Evolutionary conservation across 2,329 filamentous ascomycete species (phyloP).

Genomic region (Venturiaceae sp.): DNA sequence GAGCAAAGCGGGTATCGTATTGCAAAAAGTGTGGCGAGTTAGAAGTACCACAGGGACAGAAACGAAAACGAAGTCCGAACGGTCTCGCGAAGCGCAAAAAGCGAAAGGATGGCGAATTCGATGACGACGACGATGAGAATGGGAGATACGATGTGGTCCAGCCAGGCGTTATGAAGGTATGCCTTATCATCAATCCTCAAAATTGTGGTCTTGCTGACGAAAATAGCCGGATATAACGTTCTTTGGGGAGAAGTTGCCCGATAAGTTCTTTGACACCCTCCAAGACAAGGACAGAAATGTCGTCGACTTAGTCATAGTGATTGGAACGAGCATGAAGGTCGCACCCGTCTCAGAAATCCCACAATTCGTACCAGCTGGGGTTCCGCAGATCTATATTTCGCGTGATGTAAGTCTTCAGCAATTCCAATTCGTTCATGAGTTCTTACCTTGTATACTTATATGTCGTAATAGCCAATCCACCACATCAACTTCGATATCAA

Average conservation of each 20-base stretch:
- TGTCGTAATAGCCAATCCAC: constrained; percentile 56
- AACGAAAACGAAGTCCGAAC: constrained; percentile 43
- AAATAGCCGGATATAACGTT: constrained; percentile 86
- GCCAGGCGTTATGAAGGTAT: constrained; percentile 69
- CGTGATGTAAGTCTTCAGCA: constrained; percentile 46
- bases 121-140: constrained; percentile 45
- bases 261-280: constrained; percentile 71
- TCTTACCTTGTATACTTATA: constrained; percentile 11
- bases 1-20: constrained; percentile 62
- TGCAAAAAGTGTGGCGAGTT: constrained; percentile 62
- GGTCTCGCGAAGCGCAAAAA: constrained; percentile 34
- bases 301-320: constrained; percentile 87
- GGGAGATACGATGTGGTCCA: constrained; percentile 56
- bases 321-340: constrained; percentile 92
- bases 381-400: constrained; percentile 87
- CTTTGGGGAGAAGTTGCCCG: constrained; percentile 84
- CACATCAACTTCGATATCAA: constrained; percentile 97
- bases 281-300: constrained; percentile 70
- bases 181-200: background rate
- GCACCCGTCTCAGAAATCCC: constrained; percentile 90
- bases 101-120: constrained; percentile 40
- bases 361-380: constrained; percentile 63
- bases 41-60: constrained; percentile 35
- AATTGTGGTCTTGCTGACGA: background rate
- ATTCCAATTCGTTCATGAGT: background rate